Conservation (phyloP, 805 yeast genomes). For the Candida ficus region DNA sequence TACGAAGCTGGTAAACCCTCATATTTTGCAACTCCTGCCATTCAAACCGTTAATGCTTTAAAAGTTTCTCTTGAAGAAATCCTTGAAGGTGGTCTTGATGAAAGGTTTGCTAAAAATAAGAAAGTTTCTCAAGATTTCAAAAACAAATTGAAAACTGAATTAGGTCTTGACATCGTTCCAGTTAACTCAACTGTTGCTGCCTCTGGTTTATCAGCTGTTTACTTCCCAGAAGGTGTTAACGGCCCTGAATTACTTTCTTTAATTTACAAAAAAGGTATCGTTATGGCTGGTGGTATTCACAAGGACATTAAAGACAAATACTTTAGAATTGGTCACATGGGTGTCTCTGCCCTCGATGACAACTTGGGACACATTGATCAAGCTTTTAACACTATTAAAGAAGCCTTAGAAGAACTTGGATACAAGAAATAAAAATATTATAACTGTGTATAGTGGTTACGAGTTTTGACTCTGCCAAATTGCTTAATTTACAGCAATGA, state of each 20-base stretch:
- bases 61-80: conserved; percentile 72
- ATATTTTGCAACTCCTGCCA: conserved; percentile 97
- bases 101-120: conserved; percentile 59
- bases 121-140: conserved; percentile 64
- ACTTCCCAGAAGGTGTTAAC: conserved; percentile 69
- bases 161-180: conserved; percentile 72
- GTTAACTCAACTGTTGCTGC: conserved; percentile 57
- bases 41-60: conserved; percentile 78
- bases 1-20: conserved; percentile 78
- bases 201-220: conserved; percentile 81
- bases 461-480: background rate
- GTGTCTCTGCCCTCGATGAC: conserved; percentile 61
- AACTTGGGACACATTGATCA: conserved; percentile 49
- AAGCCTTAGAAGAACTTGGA: conserved; percentile 36
- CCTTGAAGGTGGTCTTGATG: conserved; percentile 47
- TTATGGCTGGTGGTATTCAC: conserved; percentile 88
- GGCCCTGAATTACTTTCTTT: conserved; percentile 59
- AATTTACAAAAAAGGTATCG: conserved; percentile 60
- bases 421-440: conserved; percentile 24
- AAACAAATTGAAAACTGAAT: conserved; percentile 38
- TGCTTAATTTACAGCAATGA: background rate
- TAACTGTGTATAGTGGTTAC: too few relatives aligned
- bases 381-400: conserved; percentile 42
- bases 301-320: conserved; percentile 73
- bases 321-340: conserved; percentile 97